Conservation (phyloP, 1,284 basidiomycete species). For the Moesziomyces globuligerus region DNA sequence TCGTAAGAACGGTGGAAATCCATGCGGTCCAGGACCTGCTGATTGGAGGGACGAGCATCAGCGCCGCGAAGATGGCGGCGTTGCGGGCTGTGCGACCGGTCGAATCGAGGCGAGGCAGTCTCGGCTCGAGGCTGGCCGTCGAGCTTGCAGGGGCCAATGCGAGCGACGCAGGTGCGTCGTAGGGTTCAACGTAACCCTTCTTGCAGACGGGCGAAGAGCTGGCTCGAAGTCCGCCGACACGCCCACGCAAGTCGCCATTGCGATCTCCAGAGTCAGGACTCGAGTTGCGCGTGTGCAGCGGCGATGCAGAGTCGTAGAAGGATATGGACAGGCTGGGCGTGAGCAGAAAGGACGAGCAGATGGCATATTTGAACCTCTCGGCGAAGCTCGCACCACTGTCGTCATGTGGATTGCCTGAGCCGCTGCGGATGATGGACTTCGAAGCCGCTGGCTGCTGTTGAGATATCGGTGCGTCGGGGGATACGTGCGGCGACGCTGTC, state of each 20-base stretch:
- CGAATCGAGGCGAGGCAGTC: constrained; percentile 25
- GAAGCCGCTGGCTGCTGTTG: not conserved
- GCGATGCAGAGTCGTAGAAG: constrained; percentile 52
- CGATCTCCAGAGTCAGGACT: not conserved
- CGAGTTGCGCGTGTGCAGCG: constrained; percentile 5
- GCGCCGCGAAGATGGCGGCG: constrained; percentile 15
- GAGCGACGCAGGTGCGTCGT: constrained; percentile 10
- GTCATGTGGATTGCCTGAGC: not conserved
- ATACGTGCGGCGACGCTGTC: not conserved
- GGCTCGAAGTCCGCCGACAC: constrained; percentile 4
- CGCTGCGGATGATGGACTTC: not conserved
- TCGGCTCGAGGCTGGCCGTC: not conserved
- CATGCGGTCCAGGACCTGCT: constrained; percentile 29
- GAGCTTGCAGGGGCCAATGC: not conserved
- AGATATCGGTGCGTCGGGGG: not conserved
- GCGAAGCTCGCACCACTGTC: constrained; percentile 36
- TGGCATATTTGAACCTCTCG: constrained; percentile 61
- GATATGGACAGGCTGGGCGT: constrained; percentile 63
- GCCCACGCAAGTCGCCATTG: not conserved
- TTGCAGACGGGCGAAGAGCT: constrained; percentile 3
- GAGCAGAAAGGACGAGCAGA: constrained; percentile 64
- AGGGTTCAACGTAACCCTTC: constrained; percentile 18
- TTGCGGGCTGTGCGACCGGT: constrained; percentile 26
- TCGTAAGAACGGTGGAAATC: constrained; percentile 21
- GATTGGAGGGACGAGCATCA: constrained; percentile 27